A percentile compares a stretch with the other conserved stretches of the same genome.
phyloP scores from a whole-genome alignment of 2,329 filamentous ascomycete genomes.

The Fusarium phyllophilum region DNA sequence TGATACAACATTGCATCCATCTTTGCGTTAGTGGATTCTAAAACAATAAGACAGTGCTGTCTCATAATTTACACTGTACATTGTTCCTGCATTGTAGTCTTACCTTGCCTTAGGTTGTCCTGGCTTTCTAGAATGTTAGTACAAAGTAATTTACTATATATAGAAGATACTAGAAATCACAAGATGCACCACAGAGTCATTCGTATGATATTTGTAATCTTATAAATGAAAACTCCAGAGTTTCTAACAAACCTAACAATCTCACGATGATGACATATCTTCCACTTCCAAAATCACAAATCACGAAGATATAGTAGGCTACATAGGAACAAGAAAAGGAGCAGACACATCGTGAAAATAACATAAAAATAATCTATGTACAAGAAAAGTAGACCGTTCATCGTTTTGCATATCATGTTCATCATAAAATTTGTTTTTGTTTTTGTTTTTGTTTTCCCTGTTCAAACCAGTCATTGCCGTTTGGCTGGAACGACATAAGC shows the following conservation, averaged over 20 bases:
- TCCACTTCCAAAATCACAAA: background rate
- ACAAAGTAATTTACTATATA: background rate
- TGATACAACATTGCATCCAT: conserved; percentile 1
- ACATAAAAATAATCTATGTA: conserved; percentile 3
- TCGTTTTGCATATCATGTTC: conserved; percentile 28
- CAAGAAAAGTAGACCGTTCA: conserved; percentile 17
- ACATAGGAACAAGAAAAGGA: background rate
- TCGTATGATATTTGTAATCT: background rate
- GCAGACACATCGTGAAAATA: background rate
- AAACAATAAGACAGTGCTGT: conserved; percentile 29
- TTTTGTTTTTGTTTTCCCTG: background rate
- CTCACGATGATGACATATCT: background rate
- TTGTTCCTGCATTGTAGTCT: background rate
- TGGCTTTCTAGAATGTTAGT: background rate
- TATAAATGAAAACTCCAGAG: background rate
- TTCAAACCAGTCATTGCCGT: background rate
- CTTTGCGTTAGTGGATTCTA: conserved; percentile 30
- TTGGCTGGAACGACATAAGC: conserved; percentile 41
- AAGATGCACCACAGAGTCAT: background rate
- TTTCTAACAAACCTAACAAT: background rate
- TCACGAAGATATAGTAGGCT: background rate
- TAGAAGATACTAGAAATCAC: background rate
- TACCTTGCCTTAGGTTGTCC: background rate
- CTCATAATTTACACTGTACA: conserved; percentile 22
- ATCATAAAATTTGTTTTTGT: conserved; percentile 6